Evolutionary conservation across 2,329 filamentous ascomycete genomes (phyloP).

Genomic region (Alternaria atra): DNA sequence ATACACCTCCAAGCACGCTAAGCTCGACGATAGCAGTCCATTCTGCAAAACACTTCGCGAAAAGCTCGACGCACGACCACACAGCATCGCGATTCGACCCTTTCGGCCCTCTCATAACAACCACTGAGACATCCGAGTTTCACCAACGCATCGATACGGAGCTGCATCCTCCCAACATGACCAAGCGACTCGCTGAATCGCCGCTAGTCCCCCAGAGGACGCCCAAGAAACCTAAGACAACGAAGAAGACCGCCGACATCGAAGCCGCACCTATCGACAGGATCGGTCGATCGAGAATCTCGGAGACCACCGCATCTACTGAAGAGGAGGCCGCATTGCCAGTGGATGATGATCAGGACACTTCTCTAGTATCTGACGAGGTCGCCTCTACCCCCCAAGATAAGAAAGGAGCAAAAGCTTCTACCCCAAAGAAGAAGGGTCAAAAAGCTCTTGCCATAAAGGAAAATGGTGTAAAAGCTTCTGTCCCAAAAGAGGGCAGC

Average conservation of each 20-base stretch:
- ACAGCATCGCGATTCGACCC: background rate
- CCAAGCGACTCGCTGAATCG: slow-evolving; percentile 13
- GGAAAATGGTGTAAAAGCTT: background rate
- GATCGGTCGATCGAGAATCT: background rate
- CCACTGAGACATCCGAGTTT: background rate
- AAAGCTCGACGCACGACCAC: background rate
- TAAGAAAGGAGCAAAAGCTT: background rate
- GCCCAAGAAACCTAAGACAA: slow-evolving; percentile 16
- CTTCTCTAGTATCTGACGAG: background rate
- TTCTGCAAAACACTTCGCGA: background rate
- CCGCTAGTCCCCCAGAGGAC: background rate
- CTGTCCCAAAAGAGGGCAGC: background rate
- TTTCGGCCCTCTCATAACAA: background rate
- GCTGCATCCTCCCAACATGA: slow-evolving; percentile 4
- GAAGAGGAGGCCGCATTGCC: background rate
- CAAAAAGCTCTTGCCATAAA: background rate
- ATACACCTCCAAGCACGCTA: background rate
- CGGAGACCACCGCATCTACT: background rate
- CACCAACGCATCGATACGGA: background rate
- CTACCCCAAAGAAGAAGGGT: background rate
- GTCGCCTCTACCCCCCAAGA: no score
- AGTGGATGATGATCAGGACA: background rate
- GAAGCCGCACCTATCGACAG: background rate
- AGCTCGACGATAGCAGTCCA: background rate
- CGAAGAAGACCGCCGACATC: background rate